Evolutionary conservation across 352 stramenopile species (phyloP).

Genomic region (Halophytophthora polymorphica): DNA sequence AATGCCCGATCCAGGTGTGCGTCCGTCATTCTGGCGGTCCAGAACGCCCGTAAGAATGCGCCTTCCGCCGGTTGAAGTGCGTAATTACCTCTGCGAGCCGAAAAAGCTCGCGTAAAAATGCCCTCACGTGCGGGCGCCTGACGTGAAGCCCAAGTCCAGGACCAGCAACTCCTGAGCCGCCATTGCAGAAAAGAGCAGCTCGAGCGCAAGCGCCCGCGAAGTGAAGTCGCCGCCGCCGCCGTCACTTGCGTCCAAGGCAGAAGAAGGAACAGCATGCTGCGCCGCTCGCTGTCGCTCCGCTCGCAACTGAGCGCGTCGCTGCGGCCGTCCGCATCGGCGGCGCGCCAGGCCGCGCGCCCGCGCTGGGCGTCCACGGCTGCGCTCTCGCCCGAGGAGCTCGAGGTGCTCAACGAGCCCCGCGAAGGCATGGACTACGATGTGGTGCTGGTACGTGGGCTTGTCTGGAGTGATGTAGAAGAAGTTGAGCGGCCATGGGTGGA

Average conservation of each 20-base stretch:
- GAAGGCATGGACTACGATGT: conserved; percentile 99
- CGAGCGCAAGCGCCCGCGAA: conserved; percentile 16
- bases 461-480: too few species aligned
- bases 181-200: conserved; percentile 27
- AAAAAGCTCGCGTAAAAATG: too few species aligned
- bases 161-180: too few species aligned
- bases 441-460: conserved; percentile 84
- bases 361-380: conserved; percentile 36
- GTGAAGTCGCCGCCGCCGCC: conserved; percentile 3
- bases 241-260: not conserved
- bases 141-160: too few species aligned
- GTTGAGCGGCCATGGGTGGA: too few species aligned
- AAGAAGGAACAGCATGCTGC: conserved; percentile 29
- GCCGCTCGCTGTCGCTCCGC: conserved; percentile 29
- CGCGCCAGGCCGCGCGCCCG: conserved; percentile 5
- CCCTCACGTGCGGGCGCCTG: too few species aligned
- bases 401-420: conserved; percentile 70
- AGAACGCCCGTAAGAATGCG: not conserved
- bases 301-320: conserved; percentile 16
- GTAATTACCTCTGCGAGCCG: not conserved
- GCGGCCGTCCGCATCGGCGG: too few species aligned
- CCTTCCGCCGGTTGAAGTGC: not conserved
- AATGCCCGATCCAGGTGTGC: too few species aligned
- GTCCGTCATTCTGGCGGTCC: conserved; percentile 1
- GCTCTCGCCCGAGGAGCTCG: conserved; percentile 59